A percentile compares a stretch with the other conserved stretches of the same genome.
Evolutionary conservation across 139 green algal species (phyloP).

Genomic region (Chlorella sp.): DNA sequence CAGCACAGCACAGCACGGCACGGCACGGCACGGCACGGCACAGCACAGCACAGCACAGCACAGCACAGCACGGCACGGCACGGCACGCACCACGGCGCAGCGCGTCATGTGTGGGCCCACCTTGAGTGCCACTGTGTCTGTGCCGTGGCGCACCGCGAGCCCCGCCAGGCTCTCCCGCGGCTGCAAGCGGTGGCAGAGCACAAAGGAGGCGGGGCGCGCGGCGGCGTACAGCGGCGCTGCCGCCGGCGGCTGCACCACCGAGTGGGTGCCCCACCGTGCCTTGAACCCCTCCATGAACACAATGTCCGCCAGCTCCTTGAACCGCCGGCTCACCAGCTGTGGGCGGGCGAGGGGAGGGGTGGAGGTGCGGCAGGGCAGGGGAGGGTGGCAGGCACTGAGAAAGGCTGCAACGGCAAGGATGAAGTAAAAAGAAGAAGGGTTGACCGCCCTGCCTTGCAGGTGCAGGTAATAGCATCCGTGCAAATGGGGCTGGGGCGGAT

Average conservation of each 20-base stretch:
- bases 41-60: too few species aligned
- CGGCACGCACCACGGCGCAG: too few species aligned
- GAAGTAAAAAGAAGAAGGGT: neutral
- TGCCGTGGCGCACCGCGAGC: slow-evolving; percentile 6
- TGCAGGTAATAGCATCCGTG: neutral
- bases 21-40: too few species aligned
- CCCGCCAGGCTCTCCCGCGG: neutral
- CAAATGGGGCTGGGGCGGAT: too few species aligned
- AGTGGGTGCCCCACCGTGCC: neutral
- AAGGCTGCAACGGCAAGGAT: neutral
- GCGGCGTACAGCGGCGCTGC: neutral
- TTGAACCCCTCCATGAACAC: neutral
- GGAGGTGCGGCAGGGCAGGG: neutral
- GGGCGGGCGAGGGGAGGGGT: neutral
- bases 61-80: too few species aligned
- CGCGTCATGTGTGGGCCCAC: too few species aligned
- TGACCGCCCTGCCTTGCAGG: neutral
- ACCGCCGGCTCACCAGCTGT: neutral
- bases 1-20: too few species aligned
- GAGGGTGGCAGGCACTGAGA: neutral
- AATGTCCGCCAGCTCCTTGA: neutral
- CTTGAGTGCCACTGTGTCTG: neutral
- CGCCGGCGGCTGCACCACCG: neutral
- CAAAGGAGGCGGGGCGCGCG: neutral
- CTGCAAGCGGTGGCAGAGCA: slow-evolving; percentile 1